phyloP scores from a whole-genome alignment of 257 asterid genomes.

The Perilla frutescens region DNA sequence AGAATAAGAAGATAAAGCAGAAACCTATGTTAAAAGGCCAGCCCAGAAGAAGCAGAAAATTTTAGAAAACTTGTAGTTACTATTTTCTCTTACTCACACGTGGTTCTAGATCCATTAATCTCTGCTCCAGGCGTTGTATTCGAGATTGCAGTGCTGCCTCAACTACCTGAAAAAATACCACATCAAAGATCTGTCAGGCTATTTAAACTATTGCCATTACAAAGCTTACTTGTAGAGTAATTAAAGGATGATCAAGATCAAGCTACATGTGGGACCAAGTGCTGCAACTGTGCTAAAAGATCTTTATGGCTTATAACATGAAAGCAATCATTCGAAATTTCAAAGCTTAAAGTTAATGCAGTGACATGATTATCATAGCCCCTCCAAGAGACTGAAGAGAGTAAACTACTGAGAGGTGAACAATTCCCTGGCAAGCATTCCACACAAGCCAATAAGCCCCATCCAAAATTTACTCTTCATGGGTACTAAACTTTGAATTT shows the following conservation, averaged over 20 bases:
- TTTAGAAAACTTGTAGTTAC: constrained; percentile 38
- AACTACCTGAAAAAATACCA: constrained; percentile 72
- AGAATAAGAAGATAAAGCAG: constrained; percentile 3
- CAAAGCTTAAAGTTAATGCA: neutral
- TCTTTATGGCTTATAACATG: neutral
- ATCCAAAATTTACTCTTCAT: neutral
- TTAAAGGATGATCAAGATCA: constrained; percentile 5
- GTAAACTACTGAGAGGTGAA: constrained; percentile 12
- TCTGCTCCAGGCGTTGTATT: constrained; percentile 79
- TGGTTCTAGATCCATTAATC: constrained; percentile 90
- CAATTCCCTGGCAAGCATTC: constrained; percentile 1
- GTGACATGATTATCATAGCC: neutral
- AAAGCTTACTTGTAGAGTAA: constrained; percentile 9
- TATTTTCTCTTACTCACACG: constrained; percentile 71
- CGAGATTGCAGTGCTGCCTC: constrained; percentile 98
- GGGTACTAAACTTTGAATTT: neutral
- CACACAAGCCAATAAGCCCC: neutral
- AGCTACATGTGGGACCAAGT: constrained; percentile 11
- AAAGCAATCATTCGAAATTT: neutral
- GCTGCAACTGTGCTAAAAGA: constrained; percentile 10
- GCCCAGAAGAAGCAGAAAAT: constrained; percentile 20
- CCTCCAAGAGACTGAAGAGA: neutral
- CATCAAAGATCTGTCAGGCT: constrained; percentile 34
- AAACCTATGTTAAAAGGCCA: constrained; percentile 22
- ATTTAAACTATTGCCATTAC: constrained; percentile 25